Evolutionary conservation across 768 basidiomycete species (phyloP).

Genomic region (Boletus barrowsii): DNA sequence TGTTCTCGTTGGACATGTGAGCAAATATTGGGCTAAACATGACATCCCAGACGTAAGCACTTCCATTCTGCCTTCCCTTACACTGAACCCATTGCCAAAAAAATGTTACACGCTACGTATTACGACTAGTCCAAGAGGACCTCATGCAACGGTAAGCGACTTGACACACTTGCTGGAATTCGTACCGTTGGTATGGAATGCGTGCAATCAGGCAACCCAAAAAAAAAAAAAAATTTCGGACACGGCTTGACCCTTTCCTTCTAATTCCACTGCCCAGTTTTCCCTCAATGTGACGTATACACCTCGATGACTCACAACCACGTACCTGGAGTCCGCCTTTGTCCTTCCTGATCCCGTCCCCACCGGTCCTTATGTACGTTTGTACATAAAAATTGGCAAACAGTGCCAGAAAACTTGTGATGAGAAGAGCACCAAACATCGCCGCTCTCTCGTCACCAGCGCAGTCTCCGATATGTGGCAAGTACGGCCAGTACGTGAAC

Average conservation of each 20-base stretch:
- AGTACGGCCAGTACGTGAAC: slow-evolving; percentile 23
- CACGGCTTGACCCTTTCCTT: background rate
- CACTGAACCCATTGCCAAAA: background rate
- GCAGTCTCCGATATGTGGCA: slow-evolving; percentile 28
- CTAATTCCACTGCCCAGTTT: background rate
- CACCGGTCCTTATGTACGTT: slow-evolving; percentile 16
- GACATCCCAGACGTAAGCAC: background rate
- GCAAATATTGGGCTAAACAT: background rate
- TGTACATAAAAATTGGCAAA: slow-evolving; percentile 26
- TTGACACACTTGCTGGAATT: too few species aligned
- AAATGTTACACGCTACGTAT: background rate
- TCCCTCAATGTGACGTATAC: background rate
- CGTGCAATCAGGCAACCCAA: background rate
- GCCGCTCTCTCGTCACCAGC: slow-evolving; percentile 20
- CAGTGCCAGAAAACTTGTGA: slow-evolving; percentile 22
- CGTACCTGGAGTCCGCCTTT: background rate
- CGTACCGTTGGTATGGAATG: too few species aligned
- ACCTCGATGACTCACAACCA: background rate
- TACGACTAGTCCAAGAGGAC: background rate
- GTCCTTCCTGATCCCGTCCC: background rate
- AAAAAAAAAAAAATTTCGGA: too few species aligned
- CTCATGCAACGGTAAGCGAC: too few species aligned
- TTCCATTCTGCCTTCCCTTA: background rate
- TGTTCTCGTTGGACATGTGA: background rate
- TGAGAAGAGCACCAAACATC: slow-evolving; percentile 12